Base-by-base conservation (phyloP, 768 basidiomycete species). In the Cubamyces lactineus region DNA sequence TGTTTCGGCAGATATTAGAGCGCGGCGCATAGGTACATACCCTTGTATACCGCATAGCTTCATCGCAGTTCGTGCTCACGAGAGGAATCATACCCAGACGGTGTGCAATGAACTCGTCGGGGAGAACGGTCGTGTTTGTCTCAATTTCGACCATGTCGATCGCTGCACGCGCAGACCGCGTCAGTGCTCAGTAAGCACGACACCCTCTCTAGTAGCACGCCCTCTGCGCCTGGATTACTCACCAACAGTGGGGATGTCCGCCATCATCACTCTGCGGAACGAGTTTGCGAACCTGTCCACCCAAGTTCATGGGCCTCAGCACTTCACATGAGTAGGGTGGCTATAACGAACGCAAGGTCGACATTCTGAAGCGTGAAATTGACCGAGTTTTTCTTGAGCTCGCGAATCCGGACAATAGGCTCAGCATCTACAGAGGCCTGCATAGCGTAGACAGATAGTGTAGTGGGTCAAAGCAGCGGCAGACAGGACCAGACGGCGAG, bases 91-190 rank as follows among this genome's bases (percentile, higher is more conserved):
- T 90, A 23, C 97, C 97, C 30, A 99, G 80, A 53, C 97, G 86
- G 75, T 99, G 97, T 0, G 95, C 93, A 63, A 99, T 90, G 78
- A 95, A 97, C 77, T 99, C 97, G 76, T 99, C 97, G 2, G 96
- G 93, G 21, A 99, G 78, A 3, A 97, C 96, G 1, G 92, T 87
- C 5, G 94, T 94, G 74, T 99, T 99, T 57, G 83, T 84, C 61
- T 89, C 84, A 65, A 98, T 90, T 75, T 94, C 91, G 12, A 98
- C 96, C 76, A 96, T 89, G 78, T 99, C 97, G 66, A 99, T 98
- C 39, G 96, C 97, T 98, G 70, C 26, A 21, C 51, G 41, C 9
- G 15, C 5, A 30, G 13, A 28, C 11, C 28, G 24, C 16, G 34
- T 34, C 40, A 24, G 19, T 45, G 57, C 49, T 51, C n/a, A 17